These are phyloP conservation scores for Neonectria punicea DNA, from an alignment of 2,329 filamentous ascomycete species.

Conservation along the genomic window DNA sequence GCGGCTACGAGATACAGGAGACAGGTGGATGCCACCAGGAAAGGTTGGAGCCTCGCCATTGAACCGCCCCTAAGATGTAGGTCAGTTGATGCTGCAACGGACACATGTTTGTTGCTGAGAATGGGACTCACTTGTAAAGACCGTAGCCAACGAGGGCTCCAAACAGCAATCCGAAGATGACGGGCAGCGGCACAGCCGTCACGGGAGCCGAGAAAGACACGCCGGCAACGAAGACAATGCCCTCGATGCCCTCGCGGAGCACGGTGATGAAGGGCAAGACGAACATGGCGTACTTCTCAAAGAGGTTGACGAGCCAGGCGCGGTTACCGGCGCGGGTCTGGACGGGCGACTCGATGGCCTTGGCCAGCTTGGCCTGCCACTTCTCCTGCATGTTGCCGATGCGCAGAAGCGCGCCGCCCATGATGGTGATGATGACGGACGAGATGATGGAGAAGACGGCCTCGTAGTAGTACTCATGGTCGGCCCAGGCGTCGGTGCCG, in stretches of 20 bases:
- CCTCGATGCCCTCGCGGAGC: slow-evolving; percentile 85
- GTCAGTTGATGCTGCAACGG: slow-evolving; percentile 11
- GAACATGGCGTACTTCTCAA: slow-evolving; percentile 89
- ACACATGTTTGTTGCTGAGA: neutral
- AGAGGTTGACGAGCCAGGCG: slow-evolving; percentile 67
- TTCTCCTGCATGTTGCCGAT: slow-evolving; percentile 87
- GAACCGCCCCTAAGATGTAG: slow-evolving; percentile 52
- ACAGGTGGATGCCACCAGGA: slow-evolving; percentile 84
- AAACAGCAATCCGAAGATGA: slow-evolving; percentile 75
- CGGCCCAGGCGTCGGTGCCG: slow-evolving; percentile 74
- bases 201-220: slow-evolving; percentile 82
- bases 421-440: slow-evolving; percentile 82
- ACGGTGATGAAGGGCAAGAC: slow-evolving; percentile 87
- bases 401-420: slow-evolving; percentile 83
- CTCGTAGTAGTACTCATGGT: slow-evolving; percentile 83
- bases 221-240: slow-evolving; percentile 88
- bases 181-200: slow-evolving; percentile 79
- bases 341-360: slow-evolving; percentile 68
- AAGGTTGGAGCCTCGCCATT: slow-evolving; percentile 67
- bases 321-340: slow-evolving; percentile 55
- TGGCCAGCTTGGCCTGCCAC: slow-evolving; percentile 83
- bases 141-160: slow-evolving; percentile 76
- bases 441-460: slow-evolving; percentile 82
- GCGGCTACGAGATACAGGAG: slow-evolving; percentile 87
- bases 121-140: slow-evolving; percentile 74